phyloP scores from a whole-genome alignment of 306 rosid species.

The Alnus glutinosa region DNA sequence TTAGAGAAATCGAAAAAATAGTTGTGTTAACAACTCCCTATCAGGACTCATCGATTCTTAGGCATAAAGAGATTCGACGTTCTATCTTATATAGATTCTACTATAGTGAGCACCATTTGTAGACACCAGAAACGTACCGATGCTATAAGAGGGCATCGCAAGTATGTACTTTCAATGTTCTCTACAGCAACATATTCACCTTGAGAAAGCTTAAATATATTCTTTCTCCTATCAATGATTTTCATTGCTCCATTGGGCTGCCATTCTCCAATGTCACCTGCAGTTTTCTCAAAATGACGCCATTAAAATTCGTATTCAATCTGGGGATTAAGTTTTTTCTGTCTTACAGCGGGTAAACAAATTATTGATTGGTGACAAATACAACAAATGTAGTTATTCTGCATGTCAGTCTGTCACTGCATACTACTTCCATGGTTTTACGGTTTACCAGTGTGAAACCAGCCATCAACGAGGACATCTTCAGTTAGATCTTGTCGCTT shows the following conservation, averaged over 20 bases:
- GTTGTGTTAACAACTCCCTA: neutral
- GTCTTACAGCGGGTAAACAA: neutral
- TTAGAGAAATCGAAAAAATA: neutral
- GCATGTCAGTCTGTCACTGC: neutral
- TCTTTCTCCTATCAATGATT: slow-evolving; percentile 87
- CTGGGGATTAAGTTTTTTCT: slow-evolving; percentile 1
- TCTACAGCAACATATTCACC: slow-evolving; percentile 95
- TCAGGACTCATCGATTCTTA: neutral
- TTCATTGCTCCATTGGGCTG: slow-evolving; percentile 86
- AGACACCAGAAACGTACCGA: slow-evolving; percentile 53
- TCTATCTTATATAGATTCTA: slow-evolving; percentile 4
- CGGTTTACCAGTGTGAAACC: slow-evolving; percentile 97
- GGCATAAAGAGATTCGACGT: neutral
- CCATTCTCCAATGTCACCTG: slow-evolving; percentile 99
- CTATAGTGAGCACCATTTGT: slow-evolving; percentile 8
- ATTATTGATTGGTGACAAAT: neutral
- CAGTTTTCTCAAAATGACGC: slow-evolving; percentile 27
- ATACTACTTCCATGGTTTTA: slow-evolving; percentile 26
- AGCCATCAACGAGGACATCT: slow-evolving; percentile 78
- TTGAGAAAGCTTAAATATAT: slow-evolving; percentile 89
- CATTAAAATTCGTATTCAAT: slow-evolving; percentile 5
- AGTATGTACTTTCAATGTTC: slow-evolving; percentile 73
- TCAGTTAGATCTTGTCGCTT: slow-evolving; percentile 80
- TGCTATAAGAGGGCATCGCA: slow-evolving; percentile 73
- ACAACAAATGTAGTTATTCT: neutral